phyloP scores from a whole-genome alignment of 768 basidiomycete genomes.

The Phylloporus sp. region DNA sequence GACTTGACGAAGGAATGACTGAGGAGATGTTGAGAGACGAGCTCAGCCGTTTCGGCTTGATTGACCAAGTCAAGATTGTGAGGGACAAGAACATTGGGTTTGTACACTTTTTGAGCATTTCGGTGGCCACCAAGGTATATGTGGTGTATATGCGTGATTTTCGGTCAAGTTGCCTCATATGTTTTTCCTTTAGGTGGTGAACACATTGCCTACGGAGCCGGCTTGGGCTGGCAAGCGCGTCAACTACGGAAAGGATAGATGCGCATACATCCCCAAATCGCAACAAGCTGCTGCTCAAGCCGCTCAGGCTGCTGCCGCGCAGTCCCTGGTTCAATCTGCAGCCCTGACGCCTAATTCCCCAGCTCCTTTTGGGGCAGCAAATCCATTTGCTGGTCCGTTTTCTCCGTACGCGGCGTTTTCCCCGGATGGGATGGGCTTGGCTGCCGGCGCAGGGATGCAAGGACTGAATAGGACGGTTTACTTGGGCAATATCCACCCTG shows the following conservation, averaged over 20 bases:
- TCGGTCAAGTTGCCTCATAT: constrained; percentile 2
- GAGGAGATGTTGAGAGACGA: constrained; percentile 93
- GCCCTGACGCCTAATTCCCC: constrained; percentile 33
- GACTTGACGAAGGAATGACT: constrained; percentile 83
- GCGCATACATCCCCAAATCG: constrained; percentile 95
- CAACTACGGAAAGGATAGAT: constrained; percentile 98
- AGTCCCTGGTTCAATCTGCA: constrained; percentile 55
- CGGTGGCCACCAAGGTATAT: constrained; percentile 88
- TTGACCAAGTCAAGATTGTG: constrained; percentile 99
- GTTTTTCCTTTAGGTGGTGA: constrained; percentile 68
- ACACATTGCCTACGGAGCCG: constrained; percentile 86
- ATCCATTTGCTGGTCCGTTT: constrained; percentile 35
- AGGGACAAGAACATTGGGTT: constrained; percentile 99
- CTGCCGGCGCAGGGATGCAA: constrained; percentile 35
- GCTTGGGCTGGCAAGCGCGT: constrained; percentile 95
- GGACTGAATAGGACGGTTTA: constrained; percentile 91
- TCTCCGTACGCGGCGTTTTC: constrained; percentile 52
- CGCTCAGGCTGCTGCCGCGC: constrained; percentile 82
- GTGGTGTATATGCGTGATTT: not conserved
- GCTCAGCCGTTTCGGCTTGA: constrained; percentile 86
- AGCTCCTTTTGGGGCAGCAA: constrained; percentile 28
- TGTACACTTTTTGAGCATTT: constrained; percentile 95
- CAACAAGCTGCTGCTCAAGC: constrained; percentile 87
- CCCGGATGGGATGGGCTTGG: constrained; percentile 37
- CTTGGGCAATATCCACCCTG: constrained; percentile 94